A percentile compares a stretch with the other conserved stretches of the same genome.
Evolutionary conservation across 768 basidiomycete genomes (phyloP).

Genomic region (Leccinellum rugosiceps): DNA sequence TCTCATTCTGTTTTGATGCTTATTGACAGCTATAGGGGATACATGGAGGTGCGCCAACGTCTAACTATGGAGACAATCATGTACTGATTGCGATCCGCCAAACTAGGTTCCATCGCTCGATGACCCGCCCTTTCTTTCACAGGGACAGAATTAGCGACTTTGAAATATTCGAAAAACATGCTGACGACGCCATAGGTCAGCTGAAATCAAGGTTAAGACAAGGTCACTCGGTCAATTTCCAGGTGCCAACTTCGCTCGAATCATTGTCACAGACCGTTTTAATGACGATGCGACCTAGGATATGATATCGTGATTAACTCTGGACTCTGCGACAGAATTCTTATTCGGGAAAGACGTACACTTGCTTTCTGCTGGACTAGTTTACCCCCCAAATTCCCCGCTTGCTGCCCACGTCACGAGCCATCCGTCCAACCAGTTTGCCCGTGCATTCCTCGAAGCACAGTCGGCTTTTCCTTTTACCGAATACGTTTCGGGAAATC

Average conservation of each 20-base stretch:
- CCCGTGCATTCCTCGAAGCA: slow-evolving; percentile 47
- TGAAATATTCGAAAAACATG: slow-evolving; percentile 51
- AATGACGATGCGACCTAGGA: slow-evolving; percentile 36
- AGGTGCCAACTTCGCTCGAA: slow-evolving; percentile 31
- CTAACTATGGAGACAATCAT: background rate
- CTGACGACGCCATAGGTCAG: slow-evolving; percentile 42
- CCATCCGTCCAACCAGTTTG: slow-evolving; percentile 42
- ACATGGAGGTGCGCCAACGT: slow-evolving; percentile 50
- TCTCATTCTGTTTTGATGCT: background rate
- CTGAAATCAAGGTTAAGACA: slow-evolving; percentile 40
- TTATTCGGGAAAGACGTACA: slow-evolving; percentile 49
- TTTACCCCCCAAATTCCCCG: slow-evolving; percentile 39
- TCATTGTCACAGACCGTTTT: background rate
- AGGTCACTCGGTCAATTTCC: slow-evolving; percentile 54
- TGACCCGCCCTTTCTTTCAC: slow-evolving; percentile 61
- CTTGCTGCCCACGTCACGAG: slow-evolving; percentile 13
- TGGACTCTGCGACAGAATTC: slow-evolving; percentile 59
- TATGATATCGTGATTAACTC: slow-evolving; percentile 52
- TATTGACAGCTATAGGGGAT: slow-evolving; percentile 36
- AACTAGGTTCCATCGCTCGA: slow-evolving; percentile 52
- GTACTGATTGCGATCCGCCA: background rate
- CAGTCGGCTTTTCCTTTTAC: slow-evolving; percentile 39
- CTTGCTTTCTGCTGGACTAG: slow-evolving; percentile 45
- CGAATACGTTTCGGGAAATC: slow-evolving; percentile 40
- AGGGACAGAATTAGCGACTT: slow-evolving; percentile 52